phyloP scores from a whole-genome alignment of 805 yeast species.

The Schwanniomyces vanrijiae region DNA sequence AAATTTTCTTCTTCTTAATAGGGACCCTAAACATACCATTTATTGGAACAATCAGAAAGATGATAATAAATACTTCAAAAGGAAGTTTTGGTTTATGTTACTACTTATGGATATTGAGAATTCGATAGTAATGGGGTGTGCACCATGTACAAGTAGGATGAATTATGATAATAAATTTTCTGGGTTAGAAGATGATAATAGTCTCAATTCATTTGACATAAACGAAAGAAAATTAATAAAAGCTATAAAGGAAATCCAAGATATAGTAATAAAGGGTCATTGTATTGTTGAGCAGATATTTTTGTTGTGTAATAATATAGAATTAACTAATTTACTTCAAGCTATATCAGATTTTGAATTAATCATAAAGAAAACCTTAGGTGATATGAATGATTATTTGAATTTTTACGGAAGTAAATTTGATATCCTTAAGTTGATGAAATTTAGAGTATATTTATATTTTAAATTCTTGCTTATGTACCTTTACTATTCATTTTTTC shows the following conservation, averaged over 20 bases:
- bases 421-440: background rate
- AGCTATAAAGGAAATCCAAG: background rate
- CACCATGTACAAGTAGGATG: background rate
- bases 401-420: background rate
- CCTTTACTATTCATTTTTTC: constrained; percentile 2
- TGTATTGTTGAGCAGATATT: background rate
- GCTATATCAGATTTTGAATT: constrained; percentile 2
- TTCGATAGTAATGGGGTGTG: constrained; percentile 2
- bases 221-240: background rate
- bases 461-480: constrained; percentile 3
- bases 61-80: constrained; percentile 1
- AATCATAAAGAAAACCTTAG: background rate
- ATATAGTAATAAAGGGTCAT: background rate
- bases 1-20: constrained; percentile 42
- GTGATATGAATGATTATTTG: constrained; percentile 4
- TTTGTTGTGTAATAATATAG: background rate
- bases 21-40: constrained; percentile 36
- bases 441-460: constrained; percentile 2
- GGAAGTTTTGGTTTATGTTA: constrained; percentile 5
- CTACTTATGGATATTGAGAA: constrained; percentile 1
- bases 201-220: background rate
- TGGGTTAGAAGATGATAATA: background rate
- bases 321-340: background rate
- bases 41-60: background rate
- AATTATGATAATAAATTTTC: constrained; percentile 3